Evolutionary conservation across 495 filamentous ascomycete species (phyloP).

Genomic region (Penicillium canescens): DNA sequence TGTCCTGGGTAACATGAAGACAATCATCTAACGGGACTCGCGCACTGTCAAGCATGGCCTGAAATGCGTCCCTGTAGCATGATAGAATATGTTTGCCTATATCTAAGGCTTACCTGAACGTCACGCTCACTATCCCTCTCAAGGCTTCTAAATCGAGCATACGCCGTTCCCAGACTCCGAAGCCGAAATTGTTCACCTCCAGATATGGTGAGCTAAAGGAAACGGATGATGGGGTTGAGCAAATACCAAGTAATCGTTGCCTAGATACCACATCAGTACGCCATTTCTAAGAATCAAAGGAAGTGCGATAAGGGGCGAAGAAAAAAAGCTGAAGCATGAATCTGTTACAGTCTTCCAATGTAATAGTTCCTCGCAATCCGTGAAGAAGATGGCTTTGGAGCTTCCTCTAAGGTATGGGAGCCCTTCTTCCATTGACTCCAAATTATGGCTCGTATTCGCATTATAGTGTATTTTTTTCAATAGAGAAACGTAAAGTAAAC

Average conservation of each 20-base stretch:
- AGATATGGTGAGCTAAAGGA: slow-evolving; percentile 5
- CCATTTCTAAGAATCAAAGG: not conserved
- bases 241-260: slow-evolving; percentile 73
- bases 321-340: not conserved
- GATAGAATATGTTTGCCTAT: not conserved
- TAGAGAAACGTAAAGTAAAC: not conserved
- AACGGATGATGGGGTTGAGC: not conserved
- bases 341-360: not conserved
- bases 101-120: slow-evolving; percentile 62
- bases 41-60: slow-evolving; percentile 75
- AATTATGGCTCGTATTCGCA: not conserved
- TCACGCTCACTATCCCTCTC: slow-evolving; percentile 48
- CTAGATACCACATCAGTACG: not conserved
- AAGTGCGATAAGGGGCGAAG: not conserved
- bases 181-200: slow-evolving; percentile 81
- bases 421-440: not conserved
- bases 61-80: slow-evolving; percentile 57
- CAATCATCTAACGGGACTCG: slow-evolving; percentile 68
- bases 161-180: slow-evolving; percentile 57
- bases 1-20: slow-evolving; percentile 64
- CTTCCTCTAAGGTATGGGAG: slow-evolving; percentile 44
- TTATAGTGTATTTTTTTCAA: not conserved
- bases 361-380: slow-evolving; percentile 65
- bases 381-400: slow-evolving; percentile 84
- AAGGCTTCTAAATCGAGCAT: slow-evolving; percentile 66